Evolutionary conservation across 73 alveolate genomes (phyloP), one percentile per base, ranked within the genome.

Genomic region (Blepharisma japonicum): DNA sequence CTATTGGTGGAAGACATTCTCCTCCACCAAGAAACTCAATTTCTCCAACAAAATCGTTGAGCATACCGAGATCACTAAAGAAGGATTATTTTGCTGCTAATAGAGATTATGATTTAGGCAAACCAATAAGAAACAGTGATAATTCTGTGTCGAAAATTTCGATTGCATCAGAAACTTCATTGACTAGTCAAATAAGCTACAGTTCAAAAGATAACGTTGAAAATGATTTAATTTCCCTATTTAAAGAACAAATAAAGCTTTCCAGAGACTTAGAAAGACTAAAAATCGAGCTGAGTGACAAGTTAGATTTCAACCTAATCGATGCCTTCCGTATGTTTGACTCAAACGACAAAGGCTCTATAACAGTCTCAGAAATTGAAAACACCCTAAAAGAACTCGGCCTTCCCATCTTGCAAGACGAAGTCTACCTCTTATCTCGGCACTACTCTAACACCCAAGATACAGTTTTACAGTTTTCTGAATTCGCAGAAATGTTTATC

Each of bases 261-360:
- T 95, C 86, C 55, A 78, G 88, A 42, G 85, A 84, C 78, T 81
- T 93, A 8, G 98, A 93, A 78, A 77, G 90, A 68, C 81, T 72
- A 11, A 91, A 87, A 80, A 82, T 82, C 18, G 90, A 89, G 38
- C 86, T 93, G 42, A 66, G 94, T 18, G 53, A 76, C 50, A 82
- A 90, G 55, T 71, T 89, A 6, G 98, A 93, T 80, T 93, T 93
- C 81, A 93, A 93, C 83, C 79, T 91, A 18, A 93, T 88, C 51
- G 98, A 93, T 82, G 97, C 97, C 38, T 93, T 90, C 72, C 81
- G 93, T 74, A 85, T 90, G n/a, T 93, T 93, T 82, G 96, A 91
- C 77, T 42, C 55, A 9, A 85, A 87, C 47, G 96, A 90, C 53
- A 86, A 68, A 71, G 95, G 93, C 42, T 78, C 71, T 45, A 83